Conservation (phyloP, 208 protist species). For the Herpetomonas samuelpessoai region DNA sequence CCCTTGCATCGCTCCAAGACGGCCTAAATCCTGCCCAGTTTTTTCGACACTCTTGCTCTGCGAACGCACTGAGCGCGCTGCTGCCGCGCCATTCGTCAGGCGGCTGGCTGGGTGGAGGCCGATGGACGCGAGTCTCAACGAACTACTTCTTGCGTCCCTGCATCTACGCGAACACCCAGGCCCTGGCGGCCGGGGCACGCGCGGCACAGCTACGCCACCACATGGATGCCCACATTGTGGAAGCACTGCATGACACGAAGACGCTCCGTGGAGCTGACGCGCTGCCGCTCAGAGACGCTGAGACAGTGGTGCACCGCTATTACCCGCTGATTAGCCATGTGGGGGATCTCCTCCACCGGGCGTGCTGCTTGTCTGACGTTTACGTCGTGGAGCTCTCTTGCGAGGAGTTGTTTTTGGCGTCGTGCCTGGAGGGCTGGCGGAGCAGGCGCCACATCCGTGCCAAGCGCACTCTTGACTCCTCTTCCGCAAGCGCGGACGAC, state of each 20-base stretch:
- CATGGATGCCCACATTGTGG: not conserved
- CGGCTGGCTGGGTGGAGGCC: not conserved
- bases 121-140: not conserved
- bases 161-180: not conserved
- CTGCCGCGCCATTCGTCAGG: not conserved
- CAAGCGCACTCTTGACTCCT: not conserved
- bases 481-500: no score
- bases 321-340: constrained; percentile 17
- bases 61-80: not conserved
- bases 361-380: constrained; percentile 33
- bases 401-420: not conserved
- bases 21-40: not conserved
- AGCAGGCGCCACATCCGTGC: not conserved
- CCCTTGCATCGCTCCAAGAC: not conserved
- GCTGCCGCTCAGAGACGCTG: no score
- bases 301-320: constrained; percentile 22
- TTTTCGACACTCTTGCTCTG: not conserved
- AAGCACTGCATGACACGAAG: not conserved
- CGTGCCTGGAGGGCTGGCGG: not conserved
- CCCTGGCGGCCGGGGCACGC: not conserved
- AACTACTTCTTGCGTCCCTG: not conserved
- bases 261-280: no score
- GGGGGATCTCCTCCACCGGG: constrained; percentile 15
- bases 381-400: constrained; percentile 40
- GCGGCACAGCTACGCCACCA: not conserved